Evolutionary conservation across 1,139 yeast species (phyloP).

Genomic region (Sugiyamaella xylanicola): DNA sequence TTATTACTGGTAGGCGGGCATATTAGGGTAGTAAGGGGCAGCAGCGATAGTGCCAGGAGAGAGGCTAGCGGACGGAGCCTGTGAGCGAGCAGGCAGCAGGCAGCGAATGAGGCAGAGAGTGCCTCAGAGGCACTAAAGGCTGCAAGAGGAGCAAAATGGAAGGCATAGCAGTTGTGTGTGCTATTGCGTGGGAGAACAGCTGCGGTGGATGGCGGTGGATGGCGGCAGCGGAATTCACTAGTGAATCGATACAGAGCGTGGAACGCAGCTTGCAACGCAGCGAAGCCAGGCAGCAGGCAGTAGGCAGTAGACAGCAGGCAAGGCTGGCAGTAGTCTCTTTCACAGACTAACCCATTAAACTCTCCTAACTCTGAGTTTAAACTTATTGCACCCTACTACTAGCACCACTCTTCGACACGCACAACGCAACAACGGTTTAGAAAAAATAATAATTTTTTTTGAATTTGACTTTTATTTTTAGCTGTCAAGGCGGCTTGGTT

Average conservation of each 20-base stretch:
- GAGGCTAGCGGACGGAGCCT: neutral
- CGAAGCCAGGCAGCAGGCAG: neutral
- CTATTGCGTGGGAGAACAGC: neutral
- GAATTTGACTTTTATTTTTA: neutral
- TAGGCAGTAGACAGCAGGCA: neutral
- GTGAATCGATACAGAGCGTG: too few species aligned
- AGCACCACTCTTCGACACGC: too few species aligned
- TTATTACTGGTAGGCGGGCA: neutral
- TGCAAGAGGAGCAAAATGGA: neutral
- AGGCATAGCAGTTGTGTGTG: neutral
- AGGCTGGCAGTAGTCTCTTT: neutral
- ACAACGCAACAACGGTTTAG: too few species aligned
- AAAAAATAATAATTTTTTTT: too few species aligned
- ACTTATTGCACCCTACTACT: neutral
- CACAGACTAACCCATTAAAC: neutral
- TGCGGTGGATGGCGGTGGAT: neutral
- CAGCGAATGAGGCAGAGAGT: too few species aligned
- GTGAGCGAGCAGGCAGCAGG: too few species aligned
- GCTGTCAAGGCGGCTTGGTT: neutral
- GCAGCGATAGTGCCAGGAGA: neutral
- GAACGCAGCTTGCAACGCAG: too few species aligned
- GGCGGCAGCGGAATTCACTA: too few species aligned
- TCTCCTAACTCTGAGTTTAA: neutral
- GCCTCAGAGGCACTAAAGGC: neutral
- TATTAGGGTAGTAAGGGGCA: neutral